Evolutionary conservation across 164 flowering plant species (phyloP).

Genomic region (Umbellularia californica): DNA sequence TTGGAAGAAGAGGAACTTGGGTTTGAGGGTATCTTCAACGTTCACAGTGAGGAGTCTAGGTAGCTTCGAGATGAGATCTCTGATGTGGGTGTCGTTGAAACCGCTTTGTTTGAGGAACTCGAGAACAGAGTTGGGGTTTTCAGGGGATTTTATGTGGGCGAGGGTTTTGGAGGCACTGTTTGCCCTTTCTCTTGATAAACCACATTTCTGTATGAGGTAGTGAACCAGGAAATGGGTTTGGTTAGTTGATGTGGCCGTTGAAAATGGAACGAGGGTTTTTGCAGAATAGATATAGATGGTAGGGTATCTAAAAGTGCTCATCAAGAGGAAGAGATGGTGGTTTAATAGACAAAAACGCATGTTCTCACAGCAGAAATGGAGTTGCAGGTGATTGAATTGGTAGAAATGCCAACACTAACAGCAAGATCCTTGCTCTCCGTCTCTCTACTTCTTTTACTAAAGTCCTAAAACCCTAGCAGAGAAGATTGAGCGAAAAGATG

Average conservation of each 20-base stretch:
- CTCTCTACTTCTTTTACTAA: too few species aligned
- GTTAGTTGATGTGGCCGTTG: background rate
- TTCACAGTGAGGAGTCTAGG: background rate
- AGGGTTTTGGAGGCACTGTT: background rate
- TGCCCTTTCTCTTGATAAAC: background rate
- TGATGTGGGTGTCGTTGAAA: constrained; percentile 15
- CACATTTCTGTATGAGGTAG: constrained; percentile 9
- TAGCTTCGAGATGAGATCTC: background rate
- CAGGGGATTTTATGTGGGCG: background rate
- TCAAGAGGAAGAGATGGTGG: too few species aligned
- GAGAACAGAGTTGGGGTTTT: background rate
- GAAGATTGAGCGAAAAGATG: too few species aligned
- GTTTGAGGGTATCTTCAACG: constrained; percentile 10
- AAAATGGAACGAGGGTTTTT: background rate
- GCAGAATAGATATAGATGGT: too few species aligned
- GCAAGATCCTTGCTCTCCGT: too few species aligned
- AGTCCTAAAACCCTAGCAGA: too few species aligned
- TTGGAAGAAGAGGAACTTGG: constrained; percentile 6
- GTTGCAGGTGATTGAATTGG: too few species aligned
- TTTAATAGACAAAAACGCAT: too few species aligned
- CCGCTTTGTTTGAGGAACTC: constrained; percentile 8
- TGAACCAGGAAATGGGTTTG: background rate
- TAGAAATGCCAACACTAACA: too few species aligned
- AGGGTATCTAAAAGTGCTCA: too few species aligned
- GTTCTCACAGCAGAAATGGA: too few species aligned